A percentile compares a stretch with the other conserved stretches of the same genome.
Evolutionary conservation across 345 rosid species (phyloP).

Genomic region (Eucalyptus tenuipes): DNA sequence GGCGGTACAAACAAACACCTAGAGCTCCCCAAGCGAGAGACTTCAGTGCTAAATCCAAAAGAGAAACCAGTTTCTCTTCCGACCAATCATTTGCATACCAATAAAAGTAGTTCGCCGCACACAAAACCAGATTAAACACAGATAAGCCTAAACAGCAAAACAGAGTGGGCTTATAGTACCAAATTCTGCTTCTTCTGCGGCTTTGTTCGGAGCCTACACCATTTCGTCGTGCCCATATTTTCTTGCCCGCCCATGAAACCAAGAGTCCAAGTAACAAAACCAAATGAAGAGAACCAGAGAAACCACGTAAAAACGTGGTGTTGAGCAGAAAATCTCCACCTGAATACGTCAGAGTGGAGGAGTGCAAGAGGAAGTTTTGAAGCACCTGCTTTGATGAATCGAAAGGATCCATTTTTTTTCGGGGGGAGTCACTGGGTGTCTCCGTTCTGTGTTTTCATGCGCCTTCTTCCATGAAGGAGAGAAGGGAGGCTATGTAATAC

Average conservation of each 20-base stretch:
- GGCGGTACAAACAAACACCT: constrained; percentile 14
- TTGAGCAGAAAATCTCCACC: neutral
- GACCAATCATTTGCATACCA: constrained; percentile 57
- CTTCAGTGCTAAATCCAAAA: constrained; percentile 46
- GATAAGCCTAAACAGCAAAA: constrained; percentile 42
- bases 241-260: neutral
- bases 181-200: neutral
- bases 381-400: neutral
- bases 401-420: neutral
- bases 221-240: neutral
- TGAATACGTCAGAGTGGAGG: neutral
- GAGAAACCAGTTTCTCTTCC: constrained; percentile 28
- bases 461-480: neutral
- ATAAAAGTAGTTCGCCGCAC: constrained; percentile 45
- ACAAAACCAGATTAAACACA: constrained; percentile 27
- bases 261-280: neutral
- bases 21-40: constrained; percentile 59
- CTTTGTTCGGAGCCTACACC: neutral
- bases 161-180: constrained; percentile 27
- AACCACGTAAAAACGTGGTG: neutral
- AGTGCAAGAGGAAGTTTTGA: neutral
- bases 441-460: no score
- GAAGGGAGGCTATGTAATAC: neutral
- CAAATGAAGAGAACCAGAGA: neutral
- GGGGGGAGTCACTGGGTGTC: neutral